Evolutionary conservation across 2,329 filamentous ascomycete species (phyloP).

Genomic region (Fusarium illudens): DNA sequence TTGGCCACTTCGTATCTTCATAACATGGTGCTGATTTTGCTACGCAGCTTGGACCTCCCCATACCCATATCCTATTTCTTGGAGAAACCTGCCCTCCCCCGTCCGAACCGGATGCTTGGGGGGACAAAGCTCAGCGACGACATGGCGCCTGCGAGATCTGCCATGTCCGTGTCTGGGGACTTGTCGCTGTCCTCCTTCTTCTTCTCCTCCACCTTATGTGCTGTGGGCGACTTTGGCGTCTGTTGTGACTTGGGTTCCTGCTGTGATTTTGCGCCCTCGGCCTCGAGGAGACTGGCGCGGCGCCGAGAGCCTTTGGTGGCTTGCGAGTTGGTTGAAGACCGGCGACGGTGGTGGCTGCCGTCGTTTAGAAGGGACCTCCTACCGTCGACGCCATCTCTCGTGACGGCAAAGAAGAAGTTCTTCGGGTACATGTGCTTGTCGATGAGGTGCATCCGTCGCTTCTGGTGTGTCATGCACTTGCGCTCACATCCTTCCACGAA

Average conservation of each 20-base stretch:
- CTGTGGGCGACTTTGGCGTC: constrained; percentile 26
- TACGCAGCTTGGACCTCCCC: constrained; percentile 33
- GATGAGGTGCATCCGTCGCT: constrained; percentile 86
- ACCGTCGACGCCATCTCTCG: constrained; percentile 89
- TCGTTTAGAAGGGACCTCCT: constrained; percentile 79
- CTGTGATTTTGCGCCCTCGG: constrained; percentile 25
- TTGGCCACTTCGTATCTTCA: constrained; percentile 42
- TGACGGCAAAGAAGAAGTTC: constrained; percentile 87
- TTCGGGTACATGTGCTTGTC: constrained; percentile 94
- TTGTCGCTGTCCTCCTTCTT: constrained; percentile 30
- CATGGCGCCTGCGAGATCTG: constrained; percentile 72
- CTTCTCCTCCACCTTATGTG: constrained; percentile 20
- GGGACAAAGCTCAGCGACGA: constrained; percentile 77
- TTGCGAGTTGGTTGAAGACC: constrained; percentile 54
- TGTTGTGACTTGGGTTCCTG: constrained; percentile 23
- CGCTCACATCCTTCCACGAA: constrained; percentile 90
- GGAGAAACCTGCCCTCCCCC: constrained; percentile 63
- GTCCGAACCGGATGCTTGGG: constrained; percentile 70
- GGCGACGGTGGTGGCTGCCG: constrained; percentile 57
- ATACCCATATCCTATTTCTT: constrained; percentile 49
- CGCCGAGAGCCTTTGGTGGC: constrained; percentile 48
- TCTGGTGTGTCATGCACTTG: constrained; percentile 83
- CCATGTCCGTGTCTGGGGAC: constrained; percentile 63
- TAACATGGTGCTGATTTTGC: constrained; percentile 47
- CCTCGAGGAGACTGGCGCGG: constrained; percentile 46